Percentiles rank a stretch among this genome's conserved stretches.
Evolutionary conservation across 208 protist genomes (phyloP).

Genomic region (Angomonas ambiguus): DNA sequence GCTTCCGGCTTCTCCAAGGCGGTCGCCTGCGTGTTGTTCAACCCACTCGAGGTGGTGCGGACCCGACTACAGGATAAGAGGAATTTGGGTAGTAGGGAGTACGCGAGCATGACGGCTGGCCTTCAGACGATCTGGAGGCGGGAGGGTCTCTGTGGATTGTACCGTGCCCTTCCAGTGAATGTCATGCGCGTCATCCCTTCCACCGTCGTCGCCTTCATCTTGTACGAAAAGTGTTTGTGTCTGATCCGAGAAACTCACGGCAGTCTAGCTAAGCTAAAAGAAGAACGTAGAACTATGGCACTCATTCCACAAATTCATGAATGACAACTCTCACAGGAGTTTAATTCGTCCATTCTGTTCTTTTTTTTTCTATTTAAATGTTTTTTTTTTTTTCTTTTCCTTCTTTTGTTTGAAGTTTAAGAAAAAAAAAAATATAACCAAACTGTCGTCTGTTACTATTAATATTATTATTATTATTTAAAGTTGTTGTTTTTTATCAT

Average conservation of each 20-base stretch:
- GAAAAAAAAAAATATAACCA: too few relatives aligned
- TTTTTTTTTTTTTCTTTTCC: constrained; percentile 3
- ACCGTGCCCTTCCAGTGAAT: constrained; percentile 78
- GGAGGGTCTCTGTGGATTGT: constrained; percentile 66
- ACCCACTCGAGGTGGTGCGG: constrained; percentile 81
- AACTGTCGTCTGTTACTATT: too few relatives aligned
- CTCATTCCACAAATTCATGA: neutral
- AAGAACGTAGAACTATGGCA: neutral
- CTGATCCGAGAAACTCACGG: constrained; percentile 21
- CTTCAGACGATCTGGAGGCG: constrained; percentile 67
- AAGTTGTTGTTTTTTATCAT: neutral
- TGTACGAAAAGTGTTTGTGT: constrained; percentile 76
- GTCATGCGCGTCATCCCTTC: constrained; percentile 74
- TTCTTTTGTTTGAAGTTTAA: constrained; percentile 6
- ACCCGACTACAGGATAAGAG: constrained; percentile 72
- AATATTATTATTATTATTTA: neutral
- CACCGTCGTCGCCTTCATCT: constrained; percentile 70
- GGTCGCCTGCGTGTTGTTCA: constrained; percentile 58
- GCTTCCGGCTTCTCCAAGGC: constrained; percentile 71
- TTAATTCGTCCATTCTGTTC: too few relatives aligned
- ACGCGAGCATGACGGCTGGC: constrained; percentile 49
- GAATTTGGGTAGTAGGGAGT: constrained; percentile 39
- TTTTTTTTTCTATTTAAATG: neutral
- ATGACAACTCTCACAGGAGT: too few relatives aligned
- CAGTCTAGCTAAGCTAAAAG: neutral